These are phyloP conservation scores for Ogataea ramenticola DNA, from an alignment of 805 yeast species.

Conservation along the genomic window DNA sequence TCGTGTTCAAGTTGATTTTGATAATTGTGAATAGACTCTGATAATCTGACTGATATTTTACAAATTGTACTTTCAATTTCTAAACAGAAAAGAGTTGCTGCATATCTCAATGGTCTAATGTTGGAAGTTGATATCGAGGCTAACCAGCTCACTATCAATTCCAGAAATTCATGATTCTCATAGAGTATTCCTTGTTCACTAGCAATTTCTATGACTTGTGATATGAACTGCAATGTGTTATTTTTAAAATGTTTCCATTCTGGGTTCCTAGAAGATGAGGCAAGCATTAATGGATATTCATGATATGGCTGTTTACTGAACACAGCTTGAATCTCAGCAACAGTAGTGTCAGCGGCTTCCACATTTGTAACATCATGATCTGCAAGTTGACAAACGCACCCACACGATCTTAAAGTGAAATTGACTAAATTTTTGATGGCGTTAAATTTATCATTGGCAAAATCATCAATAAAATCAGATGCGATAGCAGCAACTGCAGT, in stretches of 20 bases:
- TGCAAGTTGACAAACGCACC: slow-evolving; percentile 59
- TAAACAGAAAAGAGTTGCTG: slow-evolving; percentile 54
- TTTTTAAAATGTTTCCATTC: slow-evolving; percentile 42
- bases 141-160: slow-evolving; percentile 65
- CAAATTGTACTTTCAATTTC: slow-evolving; percentile 57
- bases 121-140: slow-evolving; percentile 63
- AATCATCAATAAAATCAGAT: slow-evolving; percentile 51
- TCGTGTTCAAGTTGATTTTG: slow-evolving; percentile 36
- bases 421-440: slow-evolving; percentile 63
- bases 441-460: slow-evolving; percentile 31
- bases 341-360: slow-evolving; percentile 60
- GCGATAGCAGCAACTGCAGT: slow-evolving; percentile 45
- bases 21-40: slow-evolving; percentile 31
- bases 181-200: slow-evolving; percentile 60
- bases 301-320: slow-evolving; percentile 56
- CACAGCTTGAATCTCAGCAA: slow-evolving; percentile 60
- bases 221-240: slow-evolving; percentile 50
- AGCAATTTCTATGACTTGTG: slow-evolving; percentile 40
- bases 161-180: slow-evolving; percentile 37
- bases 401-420: slow-evolving; percentile 61
- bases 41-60: slow-evolving; percentile 32
- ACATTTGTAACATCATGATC: slow-evolving; percentile 59
- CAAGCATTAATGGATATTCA: slow-evolving; percentile 52
- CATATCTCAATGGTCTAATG: slow-evolving; percentile 63
- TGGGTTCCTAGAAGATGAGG: slow-evolving; percentile 34